A percentile compares a stretch with the other conserved stretches of the same genome.
phyloP scores from a whole-genome alignment of 805 yeast species.

The Wickerhamomyces ciferrii region DNA sequence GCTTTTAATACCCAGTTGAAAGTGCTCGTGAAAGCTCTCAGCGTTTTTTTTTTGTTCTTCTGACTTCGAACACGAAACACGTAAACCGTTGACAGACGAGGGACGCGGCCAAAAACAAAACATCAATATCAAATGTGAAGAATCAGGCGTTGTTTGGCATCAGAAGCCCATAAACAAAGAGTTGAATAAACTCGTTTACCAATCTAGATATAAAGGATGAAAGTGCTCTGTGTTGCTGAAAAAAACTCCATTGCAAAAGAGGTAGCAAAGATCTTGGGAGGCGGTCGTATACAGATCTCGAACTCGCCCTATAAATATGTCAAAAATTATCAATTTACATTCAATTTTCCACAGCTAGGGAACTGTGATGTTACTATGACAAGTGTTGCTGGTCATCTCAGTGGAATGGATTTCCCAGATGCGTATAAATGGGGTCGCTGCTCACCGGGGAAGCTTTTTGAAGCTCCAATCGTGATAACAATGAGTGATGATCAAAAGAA shows the following conservation, averaged over 20 bases:
- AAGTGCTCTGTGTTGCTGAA: slow-evolving; percentile 91
- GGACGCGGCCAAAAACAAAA: background rate
- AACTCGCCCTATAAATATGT: slow-evolving; percentile 54
- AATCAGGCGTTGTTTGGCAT: no score
- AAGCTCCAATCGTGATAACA: slow-evolving; percentile 52
- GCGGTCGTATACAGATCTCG: slow-evolving; percentile 51
- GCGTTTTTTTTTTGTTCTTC: background rate
- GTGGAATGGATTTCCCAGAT: slow-evolving; percentile 57
- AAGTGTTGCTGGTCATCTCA: slow-evolving; percentile 84
- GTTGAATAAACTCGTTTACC: no score
- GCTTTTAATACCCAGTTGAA: background rate
- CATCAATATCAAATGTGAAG: background rate
- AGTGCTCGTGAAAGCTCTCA: background rate
- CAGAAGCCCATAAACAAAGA: no score
- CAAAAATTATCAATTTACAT: slow-evolving; percentile 75
- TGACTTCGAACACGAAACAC: background rate
- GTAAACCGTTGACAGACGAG: background rate
- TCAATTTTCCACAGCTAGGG: slow-evolving; percentile 58
- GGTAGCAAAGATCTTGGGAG: slow-evolving; percentile 70
- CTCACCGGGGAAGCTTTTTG: slow-evolving; percentile 60
- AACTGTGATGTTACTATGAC: slow-evolving; percentile 84
- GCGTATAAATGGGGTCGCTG: slow-evolving; percentile 63
- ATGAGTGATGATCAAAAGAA: slow-evolving; percentile 32
- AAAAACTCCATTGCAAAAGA: slow-evolving; percentile 92
- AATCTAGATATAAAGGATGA: no score